Evolutionary conservation across 306 rosid genomes (phyloP), one percentile per base, ranked within the genome.

Genomic region (Myrica gale): DNA sequence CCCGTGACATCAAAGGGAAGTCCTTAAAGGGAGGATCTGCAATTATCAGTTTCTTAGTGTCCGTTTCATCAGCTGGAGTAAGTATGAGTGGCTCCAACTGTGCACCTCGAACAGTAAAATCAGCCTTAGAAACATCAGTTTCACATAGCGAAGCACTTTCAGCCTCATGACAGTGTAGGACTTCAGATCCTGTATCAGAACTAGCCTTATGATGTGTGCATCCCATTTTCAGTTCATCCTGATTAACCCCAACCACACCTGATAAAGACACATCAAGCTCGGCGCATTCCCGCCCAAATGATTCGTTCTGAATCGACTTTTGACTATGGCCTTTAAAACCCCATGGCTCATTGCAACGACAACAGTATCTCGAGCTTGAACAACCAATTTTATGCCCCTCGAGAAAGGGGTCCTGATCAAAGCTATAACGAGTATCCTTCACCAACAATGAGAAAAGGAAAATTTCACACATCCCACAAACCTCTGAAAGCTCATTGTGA

Each of bases 121-220:
- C 81, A 73, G 84, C 87, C 73, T 73, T 82, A 74, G 65, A 55
- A 61, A 75, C 72, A 73, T 55, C 67, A 21, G 39, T 78, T 66
- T 73, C 82, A 8, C 3, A 54, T 75, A 78, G 67, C 47, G 79
- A 73, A 46, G 69, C 73, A 76, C 69, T 73, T 80, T 53, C 72
- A 23, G 26, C 26, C 26, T 23, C 26, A 23, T 23, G 26, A 23
- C 26, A 90, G 53, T 74, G 71, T 46, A 71, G 74, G 83, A 62
- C 81, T 72, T 90, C 97, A 26, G 98, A 89, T 74, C 89, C 98
- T 13, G 90, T 84, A 83, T 96, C 98, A 55, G 99, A 92, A 75
- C 77, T 77, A 72, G 82, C 70, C 83, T 89, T 90, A 63, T 92
- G 88, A 84, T 92, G 92, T 17, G 88, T 82, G 83, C 90, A 92